These are phyloP conservation scores for Alectoria sarmentosa DNA, from an alignment of 495 filamentous ascomycete genomes.

Conservation along the genomic window DNA sequence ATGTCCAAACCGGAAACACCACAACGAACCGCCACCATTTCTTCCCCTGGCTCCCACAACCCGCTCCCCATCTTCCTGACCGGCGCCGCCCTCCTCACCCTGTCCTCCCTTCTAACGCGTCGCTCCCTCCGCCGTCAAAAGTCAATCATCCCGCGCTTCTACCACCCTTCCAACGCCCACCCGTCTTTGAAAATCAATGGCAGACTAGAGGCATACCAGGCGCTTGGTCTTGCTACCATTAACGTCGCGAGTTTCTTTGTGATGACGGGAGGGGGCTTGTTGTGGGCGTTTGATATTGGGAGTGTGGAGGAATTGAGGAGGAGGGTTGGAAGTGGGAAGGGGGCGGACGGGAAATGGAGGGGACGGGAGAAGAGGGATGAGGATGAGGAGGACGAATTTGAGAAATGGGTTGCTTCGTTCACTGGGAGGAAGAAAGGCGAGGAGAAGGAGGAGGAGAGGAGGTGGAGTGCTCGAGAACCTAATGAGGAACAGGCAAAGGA, in stretches of 20 bases:
- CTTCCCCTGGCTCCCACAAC: constrained; percentile 23
- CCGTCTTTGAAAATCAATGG: constrained; percentile 40
- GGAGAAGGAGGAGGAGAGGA: constrained; percentile 43
- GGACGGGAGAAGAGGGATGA: constrained; percentile 46
- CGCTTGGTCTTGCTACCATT: constrained; percentile 74
- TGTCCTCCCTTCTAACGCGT: constrained; percentile 64
- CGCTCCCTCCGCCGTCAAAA: constrained; percentile 55
- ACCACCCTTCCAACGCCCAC: constrained; percentile 44
- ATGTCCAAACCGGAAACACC: constrained; percentile 15
- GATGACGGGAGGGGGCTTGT: constrained; percentile 56
- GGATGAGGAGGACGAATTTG: constrained; percentile 55
- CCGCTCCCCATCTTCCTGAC: constrained; percentile 50
- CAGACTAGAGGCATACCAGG: constrained; percentile 63
- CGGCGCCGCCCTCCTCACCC: constrained; percentile 63
- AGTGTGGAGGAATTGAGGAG: constrained; percentile 59
- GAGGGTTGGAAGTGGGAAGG: constrained; percentile 45
- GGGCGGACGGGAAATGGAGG: constrained; percentile 35
- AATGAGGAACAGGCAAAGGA: constrained; percentile 10
- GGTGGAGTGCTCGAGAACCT: constrained; percentile 11
- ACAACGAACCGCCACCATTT: neutral
- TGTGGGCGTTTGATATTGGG: constrained; percentile 68
- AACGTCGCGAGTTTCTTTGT: constrained; percentile 66
- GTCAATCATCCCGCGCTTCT: constrained; percentile 55
- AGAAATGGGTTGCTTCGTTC: constrained; percentile 61
- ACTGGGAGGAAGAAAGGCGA: constrained; percentile 48